Evolutionary conservation across 192 early-diverging fungal species (phyloP).

Genomic region (Phlyctochytrium bullatum): DNA sequence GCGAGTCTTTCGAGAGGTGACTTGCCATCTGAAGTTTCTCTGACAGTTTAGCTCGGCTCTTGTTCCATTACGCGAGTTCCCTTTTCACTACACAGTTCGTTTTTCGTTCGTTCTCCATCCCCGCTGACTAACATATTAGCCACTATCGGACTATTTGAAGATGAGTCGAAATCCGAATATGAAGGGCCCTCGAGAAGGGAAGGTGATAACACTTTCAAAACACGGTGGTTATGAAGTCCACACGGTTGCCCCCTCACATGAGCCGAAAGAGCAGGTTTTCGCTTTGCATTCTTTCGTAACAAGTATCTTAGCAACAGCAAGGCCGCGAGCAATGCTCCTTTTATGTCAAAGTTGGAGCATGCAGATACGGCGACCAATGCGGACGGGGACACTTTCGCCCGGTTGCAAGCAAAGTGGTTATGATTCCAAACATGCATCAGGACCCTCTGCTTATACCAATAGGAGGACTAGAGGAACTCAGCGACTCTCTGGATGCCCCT

Average conservation of each 20-base stretch:
- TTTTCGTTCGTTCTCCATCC: too few relatives aligned
- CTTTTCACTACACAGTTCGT: too few relatives aligned
- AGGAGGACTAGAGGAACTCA: conserved; percentile 16
- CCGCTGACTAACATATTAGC: too few relatives aligned
- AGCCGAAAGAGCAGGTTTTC: too few relatives aligned
- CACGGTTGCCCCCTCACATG: background rate
- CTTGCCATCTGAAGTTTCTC: too few relatives aligned
- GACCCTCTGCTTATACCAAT: conserved; percentile 24
- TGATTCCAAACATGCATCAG: conserved; percentile 42
- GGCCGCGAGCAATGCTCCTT: conserved; percentile 30
- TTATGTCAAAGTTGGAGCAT: conserved; percentile 42
- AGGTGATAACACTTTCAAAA: background rate
- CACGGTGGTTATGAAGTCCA: background rate
- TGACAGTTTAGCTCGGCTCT: too few relatives aligned
- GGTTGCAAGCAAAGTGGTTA: conserved; percentile 21
- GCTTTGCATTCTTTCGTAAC: too few relatives aligned
- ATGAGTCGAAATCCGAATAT: too few relatives aligned
- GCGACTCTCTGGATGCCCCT: conserved; percentile 16
- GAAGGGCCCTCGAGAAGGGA: too few relatives aligned
- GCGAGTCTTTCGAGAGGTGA: too few relatives aligned
- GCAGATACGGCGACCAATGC: conserved; percentile 54
- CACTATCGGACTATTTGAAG: too few relatives aligned
- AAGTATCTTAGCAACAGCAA: background rate
- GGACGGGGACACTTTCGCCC: conserved; percentile 27
- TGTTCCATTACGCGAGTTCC: too few relatives aligned